Evolutionary conservation across 2,329 filamentous ascomycete genomes (phyloP).

Genomic region (Harringtonia lauricola): DNA sequence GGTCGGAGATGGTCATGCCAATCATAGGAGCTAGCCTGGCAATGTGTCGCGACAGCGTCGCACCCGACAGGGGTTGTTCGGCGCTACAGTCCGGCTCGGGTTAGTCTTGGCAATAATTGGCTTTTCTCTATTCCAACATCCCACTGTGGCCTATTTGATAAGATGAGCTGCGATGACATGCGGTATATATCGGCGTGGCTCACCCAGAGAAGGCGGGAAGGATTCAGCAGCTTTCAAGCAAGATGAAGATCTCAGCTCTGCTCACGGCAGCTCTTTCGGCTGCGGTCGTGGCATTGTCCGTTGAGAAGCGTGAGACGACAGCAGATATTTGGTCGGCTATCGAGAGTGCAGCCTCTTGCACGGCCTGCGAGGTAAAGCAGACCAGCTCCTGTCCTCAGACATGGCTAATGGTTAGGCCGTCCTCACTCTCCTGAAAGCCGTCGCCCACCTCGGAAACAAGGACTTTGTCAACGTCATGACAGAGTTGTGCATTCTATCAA

Average conservation of each 20-base stretch:
- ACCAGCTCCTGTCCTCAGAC: no score
- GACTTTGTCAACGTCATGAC: slow-evolving; percentile 16
- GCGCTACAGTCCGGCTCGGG: background rate
- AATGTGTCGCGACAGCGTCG: no score
- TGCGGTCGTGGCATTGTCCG: background rate
- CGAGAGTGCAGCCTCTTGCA: background rate
- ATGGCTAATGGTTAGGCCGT: no score
- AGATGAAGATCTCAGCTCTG: background rate
- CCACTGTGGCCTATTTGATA: no score
- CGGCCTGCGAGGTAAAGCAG: background rate
- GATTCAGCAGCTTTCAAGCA: background rate
- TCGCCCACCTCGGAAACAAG: slow-evolving; percentile 22
- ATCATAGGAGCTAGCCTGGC: no score
- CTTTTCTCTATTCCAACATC: no score
- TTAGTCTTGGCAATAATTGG: background rate
- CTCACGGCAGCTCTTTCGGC: background rate
- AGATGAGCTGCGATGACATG: no score
- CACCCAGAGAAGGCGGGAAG: no score
- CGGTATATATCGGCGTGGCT: no score
- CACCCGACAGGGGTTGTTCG: no score
- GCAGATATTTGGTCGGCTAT: background rate
- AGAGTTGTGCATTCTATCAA: slow-evolving; percentile 4
- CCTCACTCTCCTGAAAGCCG: slow-evolving; percentile 22
- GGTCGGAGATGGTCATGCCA: no score
- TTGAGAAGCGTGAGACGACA: background rate